phyloP scores from a whole-genome alignment of 139 green algal genomes.

The Zygnema cylindricum region DNA sequence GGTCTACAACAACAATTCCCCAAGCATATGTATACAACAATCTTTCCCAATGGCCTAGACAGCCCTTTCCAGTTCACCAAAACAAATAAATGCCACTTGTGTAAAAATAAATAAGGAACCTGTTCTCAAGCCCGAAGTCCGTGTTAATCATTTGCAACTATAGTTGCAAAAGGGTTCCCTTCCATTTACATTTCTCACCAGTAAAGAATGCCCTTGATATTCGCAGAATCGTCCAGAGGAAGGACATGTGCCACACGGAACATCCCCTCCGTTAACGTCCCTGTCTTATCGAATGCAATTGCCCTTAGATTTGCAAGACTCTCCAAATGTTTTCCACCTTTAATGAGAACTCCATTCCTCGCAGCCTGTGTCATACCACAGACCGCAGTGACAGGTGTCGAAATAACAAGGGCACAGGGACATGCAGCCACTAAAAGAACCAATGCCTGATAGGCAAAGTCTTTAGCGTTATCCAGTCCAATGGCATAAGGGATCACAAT shows the following conservation, averaged over 20 bases:
- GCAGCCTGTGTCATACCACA: conserved; percentile 68
- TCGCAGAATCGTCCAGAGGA: background rate
- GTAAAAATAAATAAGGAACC: no score
- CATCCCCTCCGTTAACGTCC: conserved; percentile 78
- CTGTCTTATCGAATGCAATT: conserved; percentile 83
- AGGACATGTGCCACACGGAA: conserved; percentile 64
- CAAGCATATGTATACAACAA: no score
- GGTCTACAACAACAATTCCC: no score
- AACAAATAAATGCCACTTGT: no score
- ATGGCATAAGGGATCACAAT: conserved; percentile 66
- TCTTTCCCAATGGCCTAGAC: no score
- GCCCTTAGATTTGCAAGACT: conserved; percentile 65
- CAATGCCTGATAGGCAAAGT: conserved; percentile 78
- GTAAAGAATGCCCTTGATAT: background rate
- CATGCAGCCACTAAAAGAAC: conserved; percentile 82
- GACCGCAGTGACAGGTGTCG: conserved; percentile 76
- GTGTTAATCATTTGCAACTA: no score
- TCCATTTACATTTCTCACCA: no score
- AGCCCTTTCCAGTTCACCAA: no score
- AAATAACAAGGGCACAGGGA: conserved; percentile 86
- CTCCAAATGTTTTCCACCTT: conserved; percentile 79
- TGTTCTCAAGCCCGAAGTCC: no score
- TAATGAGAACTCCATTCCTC: conserved; percentile 77
- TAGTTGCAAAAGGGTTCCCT: no score
- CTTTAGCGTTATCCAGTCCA: background rate